A percentile compares a stretch with the other conserved stretches of the same genome.
phyloP scores from a whole-genome alignment of 345 rosid genomes.

The Eucalyptus regnans region DNA sequence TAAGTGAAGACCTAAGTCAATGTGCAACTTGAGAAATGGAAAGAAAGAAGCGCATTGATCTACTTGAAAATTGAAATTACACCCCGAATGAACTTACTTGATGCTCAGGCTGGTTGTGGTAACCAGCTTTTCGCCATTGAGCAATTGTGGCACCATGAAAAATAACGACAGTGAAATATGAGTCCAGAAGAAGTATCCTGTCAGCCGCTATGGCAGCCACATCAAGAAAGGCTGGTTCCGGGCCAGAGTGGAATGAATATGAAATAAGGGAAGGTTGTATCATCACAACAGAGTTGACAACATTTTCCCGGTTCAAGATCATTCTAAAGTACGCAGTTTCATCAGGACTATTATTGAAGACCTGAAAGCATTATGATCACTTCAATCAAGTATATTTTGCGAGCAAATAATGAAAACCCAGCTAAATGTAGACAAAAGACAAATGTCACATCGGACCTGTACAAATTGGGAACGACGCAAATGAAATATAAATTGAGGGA shows the following conservation, averaged over 20 bases:
- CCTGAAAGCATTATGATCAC: slow-evolving; percentile 30
- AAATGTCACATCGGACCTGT: slow-evolving; percentile 36
- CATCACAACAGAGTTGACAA: slow-evolving; percentile 86
- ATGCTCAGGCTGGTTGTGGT: slow-evolving; percentile 85
- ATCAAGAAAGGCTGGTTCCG: slow-evolving; percentile 83
- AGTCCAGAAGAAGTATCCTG: slow-evolving; percentile 73
- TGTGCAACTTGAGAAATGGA: background rate
- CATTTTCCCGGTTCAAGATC: slow-evolving; percentile 82
- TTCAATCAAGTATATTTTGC: background rate
- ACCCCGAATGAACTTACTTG: slow-evolving; percentile 31
- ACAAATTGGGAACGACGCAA: slow-evolving; percentile 97
- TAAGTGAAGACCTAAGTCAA: background rate
- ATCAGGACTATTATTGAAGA: slow-evolving; percentile 94
- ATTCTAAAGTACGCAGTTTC: slow-evolving; percentile 94
- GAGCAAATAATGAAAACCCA: background rate
- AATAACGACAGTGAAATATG: slow-evolving; percentile 75
- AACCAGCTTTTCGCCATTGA: slow-evolving; percentile 96
- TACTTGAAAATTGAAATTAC: background rate
- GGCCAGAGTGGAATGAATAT: slow-evolving; percentile 77
- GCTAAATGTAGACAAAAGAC: background rate
- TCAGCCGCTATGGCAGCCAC: slow-evolving; percentile 89
- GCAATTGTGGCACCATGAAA: slow-evolving; percentile 92
- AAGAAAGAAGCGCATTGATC: background rate
- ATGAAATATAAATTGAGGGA: slow-evolving; percentile 87
- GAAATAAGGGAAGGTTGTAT: slow-evolving; percentile 93